A percentile compares a stretch with the other conserved stretches of the same genome.
Conservation (phyloP, 768 basidiomycete genomes). For the Tulasnella sp. region DNA sequence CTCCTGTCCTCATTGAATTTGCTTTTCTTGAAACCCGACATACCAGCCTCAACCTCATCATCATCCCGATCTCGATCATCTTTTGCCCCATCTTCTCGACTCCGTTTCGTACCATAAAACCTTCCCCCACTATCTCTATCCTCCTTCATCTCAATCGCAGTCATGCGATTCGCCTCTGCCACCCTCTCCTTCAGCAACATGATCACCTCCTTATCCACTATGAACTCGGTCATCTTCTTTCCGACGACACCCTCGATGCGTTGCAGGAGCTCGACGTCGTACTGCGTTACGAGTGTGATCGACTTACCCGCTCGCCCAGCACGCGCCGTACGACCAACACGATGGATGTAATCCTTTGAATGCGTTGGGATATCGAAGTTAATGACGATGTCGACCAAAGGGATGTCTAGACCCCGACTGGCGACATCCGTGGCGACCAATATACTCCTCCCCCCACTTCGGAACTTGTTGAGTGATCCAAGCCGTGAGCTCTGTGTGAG, state of each 20-base stretch:
- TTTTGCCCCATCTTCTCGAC: slow-evolving; percentile 31
- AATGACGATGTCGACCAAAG: slow-evolving; percentile 90
- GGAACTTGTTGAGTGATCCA: slow-evolving; percentile 90
- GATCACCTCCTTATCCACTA: slow-evolving; percentile 79
- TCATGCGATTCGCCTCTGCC: slow-evolving; percentile 62
- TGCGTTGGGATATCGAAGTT: slow-evolving; percentile 97
- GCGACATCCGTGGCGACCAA: slow-evolving; percentile 96
- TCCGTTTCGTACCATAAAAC: slow-evolving; percentile 34
- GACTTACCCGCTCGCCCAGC: slow-evolving; percentile 96
- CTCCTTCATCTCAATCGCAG: slow-evolving; percentile 74
- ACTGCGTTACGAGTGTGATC: slow-evolving; percentile 96
- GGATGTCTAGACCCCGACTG: slow-evolving; percentile 90
- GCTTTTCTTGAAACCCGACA: slow-evolving; percentile 52
- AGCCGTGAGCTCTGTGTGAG: slow-evolving; percentile 87
- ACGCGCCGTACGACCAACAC: slow-evolving; percentile 93
- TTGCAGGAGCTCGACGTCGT: slow-evolving; percentile 92
- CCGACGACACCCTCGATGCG: slow-evolving; percentile 87
- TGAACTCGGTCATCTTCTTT: slow-evolving; percentile 85
- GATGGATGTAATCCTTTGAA: slow-evolving; percentile 98
- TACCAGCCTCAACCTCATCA: slow-evolving; percentile 81
- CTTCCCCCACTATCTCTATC: slow-evolving; percentile 42
- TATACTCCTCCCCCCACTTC: slow-evolving; percentile 81
- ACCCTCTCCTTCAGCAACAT: slow-evolving; percentile 80
- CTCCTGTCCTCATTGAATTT: slow-evolving; percentile 1
- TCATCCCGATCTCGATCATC: slow-evolving; percentile 68